Evolutionary conservation across 768 basidiomycete species (phyloP).

Genomic region (Leucosporidium creatinivorum): DNA sequence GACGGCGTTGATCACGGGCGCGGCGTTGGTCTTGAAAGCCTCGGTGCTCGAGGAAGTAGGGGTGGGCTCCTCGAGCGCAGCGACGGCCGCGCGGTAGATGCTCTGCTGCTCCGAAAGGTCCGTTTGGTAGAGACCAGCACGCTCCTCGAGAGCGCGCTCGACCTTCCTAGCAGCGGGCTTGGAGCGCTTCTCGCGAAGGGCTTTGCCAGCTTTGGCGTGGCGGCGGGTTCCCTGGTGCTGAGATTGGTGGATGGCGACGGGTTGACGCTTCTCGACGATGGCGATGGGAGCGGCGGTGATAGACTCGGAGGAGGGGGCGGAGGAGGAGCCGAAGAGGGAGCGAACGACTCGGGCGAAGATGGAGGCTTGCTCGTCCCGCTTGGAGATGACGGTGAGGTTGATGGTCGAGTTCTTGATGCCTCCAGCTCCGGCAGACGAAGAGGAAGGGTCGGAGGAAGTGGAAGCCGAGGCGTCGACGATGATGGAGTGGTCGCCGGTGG

Average conservation of each 20-base stretch:
- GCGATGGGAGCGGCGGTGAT: not conserved
- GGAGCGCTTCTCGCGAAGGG: conserved; percentile 2
- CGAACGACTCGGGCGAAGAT: conserved; percentile 25
- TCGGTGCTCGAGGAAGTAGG: not conserved
- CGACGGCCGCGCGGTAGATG: conserved; percentile 14
- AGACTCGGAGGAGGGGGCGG: not conserved
- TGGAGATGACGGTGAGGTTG: conserved; percentile 32
- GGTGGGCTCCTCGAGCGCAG: conserved; percentile 3
- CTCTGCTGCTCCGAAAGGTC: conserved; percentile 12
- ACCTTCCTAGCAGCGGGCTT: conserved; percentile 2
- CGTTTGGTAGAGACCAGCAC: conserved; percentile 4
- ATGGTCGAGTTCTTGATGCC: conserved; percentile 31
- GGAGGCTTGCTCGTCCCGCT: conserved; percentile 7
- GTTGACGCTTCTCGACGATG: not conserved
- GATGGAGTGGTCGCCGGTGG: conserved; percentile 26
- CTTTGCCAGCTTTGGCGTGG: not conserved
- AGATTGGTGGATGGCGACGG: not conserved
- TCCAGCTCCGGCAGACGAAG: not conserved
- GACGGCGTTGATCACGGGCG: conserved; percentile 5
- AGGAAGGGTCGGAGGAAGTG: not conserved
- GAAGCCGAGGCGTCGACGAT: conserved; percentile 26
- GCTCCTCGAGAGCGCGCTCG: conserved; percentile 7
- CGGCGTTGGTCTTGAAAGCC: not conserved
- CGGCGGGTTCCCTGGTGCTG: not conserved
- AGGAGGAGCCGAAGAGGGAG: conserved; percentile 17